A percentile compares a stretch with the other conserved stretches of the same genome.
These are phyloP conservation scores for Santalum album DNA, from an alignment of 164 flowering plant species.

Conservation along the genomic window DNA sequence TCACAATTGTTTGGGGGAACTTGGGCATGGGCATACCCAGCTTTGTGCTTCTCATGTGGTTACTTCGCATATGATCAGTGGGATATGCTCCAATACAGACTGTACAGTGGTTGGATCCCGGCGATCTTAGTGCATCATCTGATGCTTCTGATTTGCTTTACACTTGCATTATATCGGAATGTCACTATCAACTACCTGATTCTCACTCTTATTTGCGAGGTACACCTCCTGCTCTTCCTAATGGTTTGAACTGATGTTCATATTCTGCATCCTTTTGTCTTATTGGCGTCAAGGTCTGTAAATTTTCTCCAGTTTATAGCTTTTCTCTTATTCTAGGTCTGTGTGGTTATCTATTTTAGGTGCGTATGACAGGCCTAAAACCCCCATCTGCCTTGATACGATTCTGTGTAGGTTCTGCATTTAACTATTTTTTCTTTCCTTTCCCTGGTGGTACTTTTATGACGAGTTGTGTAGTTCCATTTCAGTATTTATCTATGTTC, in stretches of 20 bases:
- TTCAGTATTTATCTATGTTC: no score
- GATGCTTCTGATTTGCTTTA: slow-evolving; percentile 76
- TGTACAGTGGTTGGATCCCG: slow-evolving; percentile 85
- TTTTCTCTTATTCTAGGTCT: no score
- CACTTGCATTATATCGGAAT: slow-evolving; percentile 78
- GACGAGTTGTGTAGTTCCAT: no score
- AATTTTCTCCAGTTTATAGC: no score
- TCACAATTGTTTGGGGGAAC: slow-evolving; percentile 53
- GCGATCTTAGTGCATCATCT: slow-evolving; percentile 81
- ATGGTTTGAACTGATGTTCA: background rate
- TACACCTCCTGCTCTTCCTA: slow-evolving; percentile 15
- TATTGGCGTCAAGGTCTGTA: no score
- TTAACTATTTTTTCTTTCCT: no score
- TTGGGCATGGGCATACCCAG: slow-evolving; percentile 75
- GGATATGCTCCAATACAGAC: slow-evolving; percentile 74
- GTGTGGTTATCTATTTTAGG: no score
- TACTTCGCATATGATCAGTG: slow-evolving; percentile 95
- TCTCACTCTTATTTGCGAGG: slow-evolving; percentile 94
- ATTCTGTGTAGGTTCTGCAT: no score
- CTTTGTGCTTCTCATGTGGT: slow-evolving; percentile 86
- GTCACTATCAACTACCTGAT: slow-evolving; percentile 94
- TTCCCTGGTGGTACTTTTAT: no score
- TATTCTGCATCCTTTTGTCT: background rate
- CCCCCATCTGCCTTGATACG: no score
- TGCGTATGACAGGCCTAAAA: no score